Evolutionary conservation across 1,284 basidiomycete species (phyloP).

Genomic region (Austroboletus novae-zelandiae): DNA sequence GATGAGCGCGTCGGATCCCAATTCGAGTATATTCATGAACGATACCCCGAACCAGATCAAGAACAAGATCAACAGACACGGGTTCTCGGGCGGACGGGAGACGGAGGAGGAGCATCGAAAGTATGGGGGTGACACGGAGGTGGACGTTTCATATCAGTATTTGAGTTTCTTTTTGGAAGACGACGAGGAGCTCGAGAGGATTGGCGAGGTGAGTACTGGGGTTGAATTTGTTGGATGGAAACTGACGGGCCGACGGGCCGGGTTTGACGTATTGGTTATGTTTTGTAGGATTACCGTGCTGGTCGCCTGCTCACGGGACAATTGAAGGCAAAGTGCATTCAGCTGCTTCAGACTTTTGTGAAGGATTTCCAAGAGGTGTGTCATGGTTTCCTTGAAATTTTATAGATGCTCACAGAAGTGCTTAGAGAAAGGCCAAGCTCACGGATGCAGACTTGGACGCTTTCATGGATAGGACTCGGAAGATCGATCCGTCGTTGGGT

Average conservation of each 20-base stretch:
- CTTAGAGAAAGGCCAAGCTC: conserved; percentile 75
- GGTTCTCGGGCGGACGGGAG: conserved; percentile 87
- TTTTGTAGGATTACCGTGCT: conserved; percentile 80
- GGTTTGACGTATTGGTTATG: too few relatives aligned
- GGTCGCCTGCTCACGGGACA: conserved; percentile 90
- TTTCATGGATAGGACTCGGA: conserved; percentile 85
- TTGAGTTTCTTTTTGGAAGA: conserved; percentile 96
- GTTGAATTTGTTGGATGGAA: not conserved
- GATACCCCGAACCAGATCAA: conserved; percentile 94
- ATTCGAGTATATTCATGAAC: conserved; percentile 93
- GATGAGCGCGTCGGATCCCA: conserved; percentile 95
- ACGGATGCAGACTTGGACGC: conserved; percentile 74
- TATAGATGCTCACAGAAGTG: conserved; percentile 1
- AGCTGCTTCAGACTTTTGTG: conserved; percentile 82
- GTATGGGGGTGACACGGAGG: conserved; percentile 90
- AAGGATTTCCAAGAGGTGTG: conserved; percentile 86
- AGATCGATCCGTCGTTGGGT: conserved; percentile 62
- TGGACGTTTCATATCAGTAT: conserved; percentile 97
- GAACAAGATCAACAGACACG: conserved; percentile 95
- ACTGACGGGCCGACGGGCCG: not conserved
- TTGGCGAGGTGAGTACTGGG: conserved; percentile 65
- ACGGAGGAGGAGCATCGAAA: conserved; percentile 92
- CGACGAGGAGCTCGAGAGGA: conserved; percentile 78
- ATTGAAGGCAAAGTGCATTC: conserved; percentile 90
- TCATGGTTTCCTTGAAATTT: conserved; percentile 1